Conservation (phyloP, 1,139 yeast genomes). For the Entelexis sorbosivorans region DNA sequence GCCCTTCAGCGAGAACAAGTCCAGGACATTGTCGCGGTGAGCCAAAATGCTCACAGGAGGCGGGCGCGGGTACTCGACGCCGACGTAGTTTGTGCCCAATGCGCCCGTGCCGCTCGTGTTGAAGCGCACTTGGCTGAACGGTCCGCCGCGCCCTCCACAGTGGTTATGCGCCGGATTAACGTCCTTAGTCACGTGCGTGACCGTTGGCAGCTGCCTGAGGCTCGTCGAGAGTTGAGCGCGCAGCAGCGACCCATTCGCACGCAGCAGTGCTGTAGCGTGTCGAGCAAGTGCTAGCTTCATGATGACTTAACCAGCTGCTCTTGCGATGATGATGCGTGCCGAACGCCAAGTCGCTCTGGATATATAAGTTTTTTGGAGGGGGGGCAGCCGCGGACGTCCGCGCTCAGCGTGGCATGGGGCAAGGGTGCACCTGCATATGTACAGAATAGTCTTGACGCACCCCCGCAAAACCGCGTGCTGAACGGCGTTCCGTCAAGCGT, state of each 20-base stretch:
- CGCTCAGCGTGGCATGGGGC: no score
- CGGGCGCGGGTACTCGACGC: conserved; percentile 19
- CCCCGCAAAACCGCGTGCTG: background rate
- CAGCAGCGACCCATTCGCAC: background rate
- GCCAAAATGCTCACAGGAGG: conserved; percentile 15
- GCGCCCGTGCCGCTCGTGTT: no score
- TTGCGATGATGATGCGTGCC: no score
- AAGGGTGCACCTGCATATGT: background rate
- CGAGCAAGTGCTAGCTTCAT: background rate
- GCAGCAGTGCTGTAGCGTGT: background rate
- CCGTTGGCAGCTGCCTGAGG: background rate
- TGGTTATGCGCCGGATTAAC: background rate
- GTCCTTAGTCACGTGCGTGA: background rate
- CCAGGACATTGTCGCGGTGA: conserved; percentile 18
- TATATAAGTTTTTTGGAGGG: no score
- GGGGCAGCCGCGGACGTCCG: no score
- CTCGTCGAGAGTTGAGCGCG: background rate
- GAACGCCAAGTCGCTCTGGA: no score
- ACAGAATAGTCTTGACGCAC: background rate
- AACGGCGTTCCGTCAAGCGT: background rate
- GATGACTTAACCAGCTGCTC: no score
- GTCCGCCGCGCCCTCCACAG: background rate
- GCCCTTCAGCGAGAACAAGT: conserved; percentile 23
- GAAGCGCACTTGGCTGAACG: no score
- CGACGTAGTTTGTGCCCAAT: conserved; percentile 12